A percentile compares a stretch with the other conserved stretches of the same genome.
Conservation (phyloP, 2,329 filamentous ascomycete species). For the Mycosphaerella arachidis region DNA sequence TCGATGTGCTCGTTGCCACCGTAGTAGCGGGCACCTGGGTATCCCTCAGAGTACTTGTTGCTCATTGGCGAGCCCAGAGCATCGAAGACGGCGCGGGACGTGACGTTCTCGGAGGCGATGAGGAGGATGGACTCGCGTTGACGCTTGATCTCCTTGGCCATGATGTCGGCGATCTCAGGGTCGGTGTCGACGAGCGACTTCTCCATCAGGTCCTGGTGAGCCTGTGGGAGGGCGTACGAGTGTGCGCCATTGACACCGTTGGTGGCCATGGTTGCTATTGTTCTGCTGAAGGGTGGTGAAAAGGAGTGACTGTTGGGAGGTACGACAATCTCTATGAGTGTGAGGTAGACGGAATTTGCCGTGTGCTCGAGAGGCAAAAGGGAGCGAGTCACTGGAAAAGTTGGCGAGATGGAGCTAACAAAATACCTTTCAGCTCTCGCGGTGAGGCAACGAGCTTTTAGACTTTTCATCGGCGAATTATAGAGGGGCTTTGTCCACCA, state of each 20-base stretch:
- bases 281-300: neutral
- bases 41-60: constrained; percentile 98
- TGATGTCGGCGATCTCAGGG: constrained; percentile 91
- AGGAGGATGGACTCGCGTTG: constrained; percentile 98
- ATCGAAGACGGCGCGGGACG: constrained; percentile 95
- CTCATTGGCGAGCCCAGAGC: constrained; percentile 88
- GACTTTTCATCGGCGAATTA: neutral
- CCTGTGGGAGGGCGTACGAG: constrained; percentile 60
- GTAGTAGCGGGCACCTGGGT: constrained; percentile 97
- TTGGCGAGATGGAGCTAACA: neutral
- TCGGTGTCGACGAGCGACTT: constrained; percentile 87
- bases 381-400: neutral
- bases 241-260: constrained; percentile 27
- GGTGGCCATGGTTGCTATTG: constrained; percentile 21
- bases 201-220: constrained; percentile 80
- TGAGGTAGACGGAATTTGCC: neutral
- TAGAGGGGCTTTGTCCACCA: neutral
- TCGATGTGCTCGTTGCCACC: constrained; percentile 99
- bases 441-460: neutral
- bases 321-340: neutral
- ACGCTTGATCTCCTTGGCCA: constrained; percentile 93
- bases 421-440: neutral
- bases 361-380: neutral
- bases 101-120: constrained; percentile 99
- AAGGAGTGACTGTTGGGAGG: neutral